Base-by-base conservation (phyloP, 306 rosid species). In the Glycine latifolia region DNA sequence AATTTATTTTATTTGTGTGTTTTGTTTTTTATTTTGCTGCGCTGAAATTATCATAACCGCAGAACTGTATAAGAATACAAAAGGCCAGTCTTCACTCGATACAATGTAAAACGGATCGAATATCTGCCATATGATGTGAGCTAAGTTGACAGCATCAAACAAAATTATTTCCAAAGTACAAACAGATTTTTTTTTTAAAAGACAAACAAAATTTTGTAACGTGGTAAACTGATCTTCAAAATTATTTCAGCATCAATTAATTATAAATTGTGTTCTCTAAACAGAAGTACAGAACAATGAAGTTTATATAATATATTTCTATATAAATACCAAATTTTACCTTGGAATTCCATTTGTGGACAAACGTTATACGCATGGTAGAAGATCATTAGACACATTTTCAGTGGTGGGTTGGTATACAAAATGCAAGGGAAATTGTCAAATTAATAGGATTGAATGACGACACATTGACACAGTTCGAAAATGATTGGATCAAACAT, bases 331-430 rank as follows among this genome's bases (percentile, higher is more conserved):
- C 33, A 39, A 39, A 2, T 1, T 43, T 43, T n/a, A 41, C 9
- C 53, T 67, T 37, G 49, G 31, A 39, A 3, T 39, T 66, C 17
- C 49, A 6, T 37, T n/a, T 0, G 10, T 13, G 70, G 31, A 56
- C 62, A 56, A 7, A 56, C 5, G 6, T 59, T 26, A n/a, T 46
- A 62, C 9, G 16, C 9, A 63, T 13, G 5, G 7, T 7, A 37
- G 69, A 63, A 67, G 14, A 67, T 37, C 54, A 44, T 43, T 15
- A 16, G 20, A 67, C 33, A 16, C 8, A 17, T 15, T 43, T 67
- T 67, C 52, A 41, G 54, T 44, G 53, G 53, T 43, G 54, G 73
- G 54, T 67, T 8, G 73, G 8, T 67, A 67, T 10, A n/a, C 6
- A 26, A 26, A 26, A 26, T 26, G 31, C 31, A 43, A 15, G 54